A percentile compares a stretch with the other conserved stretches of the same genome.
phyloP scores from a whole-genome alignment of 176 grass and related monocot genomes.

The Zea mays region Zm-B73-REFERENCE-NAM-5.0 NC_050102.1:174417501-174418000 shows the following conservation, averaged over 20 bases:
- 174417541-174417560: no score
- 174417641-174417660: not conserved
- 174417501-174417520: no score
- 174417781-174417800: not conserved
- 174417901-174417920: no score
- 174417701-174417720: not conserved
- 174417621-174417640: not conserved
- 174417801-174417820: not conserved
- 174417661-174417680: not conserved
- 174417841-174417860: not conserved
- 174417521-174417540: no score
- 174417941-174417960: not conserved
- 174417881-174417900: not conserved
- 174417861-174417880: not conserved
- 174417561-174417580: no score
- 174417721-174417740: not conserved
- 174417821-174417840: not conserved
- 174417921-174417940: not conserved
- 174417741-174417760: not conserved
- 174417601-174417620: no score
- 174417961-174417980: no score
- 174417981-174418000: conserved; percentile 41
- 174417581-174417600: no score
- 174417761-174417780: conserved; percentile 5
- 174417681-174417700: not conserved